A percentile compares a stretch with the other conserved stretches of the same genome.
phyloP scores from a whole-genome alignment of 768 basidiomycete species.

The Leccinum arenicola region DNA sequence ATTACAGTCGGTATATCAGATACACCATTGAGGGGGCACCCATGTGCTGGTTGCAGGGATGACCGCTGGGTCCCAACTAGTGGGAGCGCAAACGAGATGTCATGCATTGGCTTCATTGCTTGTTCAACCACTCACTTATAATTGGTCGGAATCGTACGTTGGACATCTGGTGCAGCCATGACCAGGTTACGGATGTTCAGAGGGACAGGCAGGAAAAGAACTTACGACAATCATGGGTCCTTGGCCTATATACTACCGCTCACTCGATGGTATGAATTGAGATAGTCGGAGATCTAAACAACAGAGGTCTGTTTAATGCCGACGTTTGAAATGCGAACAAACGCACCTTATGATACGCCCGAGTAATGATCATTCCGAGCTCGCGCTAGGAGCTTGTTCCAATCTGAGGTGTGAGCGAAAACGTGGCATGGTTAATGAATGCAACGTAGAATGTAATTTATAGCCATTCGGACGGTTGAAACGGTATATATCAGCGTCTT shows the following conservation, averaged over 20 bases:
- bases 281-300: not conserved
- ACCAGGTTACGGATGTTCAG: not conserved
- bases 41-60: constrained; percentile 25
- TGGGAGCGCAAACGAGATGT: not conserved
- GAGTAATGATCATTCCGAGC: not conserved
- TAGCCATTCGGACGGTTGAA: not conserved
- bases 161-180: constrained; percentile 26
- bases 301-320: not conserved
- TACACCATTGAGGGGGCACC: constrained; percentile 27
- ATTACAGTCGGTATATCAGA: not conserved
- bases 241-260: not conserved
- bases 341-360: not conserved
- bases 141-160: constrained; percentile 10
- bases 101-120: not conserved
- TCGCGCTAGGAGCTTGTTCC: not conserved
- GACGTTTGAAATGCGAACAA: not conserved
- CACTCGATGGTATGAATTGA: not conserved
- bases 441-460: not conserved
- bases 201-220: not conserved
- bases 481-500: not conserved
- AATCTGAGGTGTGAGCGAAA: not conserved
- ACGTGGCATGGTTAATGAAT: not conserved
- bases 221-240: not conserved
- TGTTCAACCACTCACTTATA: constrained; percentile 14
- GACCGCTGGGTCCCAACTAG: constrained; percentile 25